Evolutionary conservation across 352 stramenopile genomes (phyloP).

Genomic region (Phytophthora gonapodyides): DNA sequence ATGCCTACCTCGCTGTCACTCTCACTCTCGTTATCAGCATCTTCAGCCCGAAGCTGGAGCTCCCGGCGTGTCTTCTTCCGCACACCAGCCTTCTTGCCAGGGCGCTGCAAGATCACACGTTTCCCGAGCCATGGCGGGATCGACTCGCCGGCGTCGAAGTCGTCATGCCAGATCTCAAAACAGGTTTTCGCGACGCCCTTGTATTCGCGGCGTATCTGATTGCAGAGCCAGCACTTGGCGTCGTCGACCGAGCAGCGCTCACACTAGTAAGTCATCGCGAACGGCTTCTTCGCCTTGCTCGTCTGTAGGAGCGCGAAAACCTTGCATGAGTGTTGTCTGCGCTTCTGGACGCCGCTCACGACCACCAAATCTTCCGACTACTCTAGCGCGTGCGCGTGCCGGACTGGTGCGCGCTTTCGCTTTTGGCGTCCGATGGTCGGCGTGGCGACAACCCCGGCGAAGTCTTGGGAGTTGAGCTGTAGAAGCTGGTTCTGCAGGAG

Average conservation of each 20-base stretch:
- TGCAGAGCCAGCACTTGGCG: slow-evolving; percentile 26
- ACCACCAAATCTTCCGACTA: slow-evolving; percentile 1
- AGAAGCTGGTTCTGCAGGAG: slow-evolving; percentile 14
- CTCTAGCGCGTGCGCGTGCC: not conserved
- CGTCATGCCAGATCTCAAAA: slow-evolving; percentile 27
- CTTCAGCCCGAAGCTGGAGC: too few species aligned
- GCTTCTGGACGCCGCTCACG: not conserved
- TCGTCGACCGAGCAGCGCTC: slow-evolving; percentile 20
- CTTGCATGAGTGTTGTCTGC: not conserved
- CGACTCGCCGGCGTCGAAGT: not conserved
- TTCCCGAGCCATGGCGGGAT: slow-evolving; percentile 20
- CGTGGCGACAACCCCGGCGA: slow-evolving; percentile 1
- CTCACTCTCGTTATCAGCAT: too few species aligned
- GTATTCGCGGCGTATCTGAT: slow-evolving; percentile 13
- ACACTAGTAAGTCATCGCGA: slow-evolving; percentile 25
- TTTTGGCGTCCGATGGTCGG: not conserved
- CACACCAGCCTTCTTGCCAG: not conserved
- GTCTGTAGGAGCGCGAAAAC: slow-evolving; percentile 2
- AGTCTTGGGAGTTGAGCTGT: slow-evolving; percentile 4
- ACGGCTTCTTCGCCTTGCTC: slow-evolving; percentile 18
- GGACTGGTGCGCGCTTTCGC: not conserved
- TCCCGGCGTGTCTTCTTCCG: too few species aligned
- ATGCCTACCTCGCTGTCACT: too few species aligned
- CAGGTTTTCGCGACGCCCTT: slow-evolving; percentile 23
- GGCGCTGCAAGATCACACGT: slow-evolving; percentile 18